These are phyloP conservation scores for Canavalia ensiformis DNA, from an alignment of 306 rosid genomes.

Conservation along the genomic window DNA sequence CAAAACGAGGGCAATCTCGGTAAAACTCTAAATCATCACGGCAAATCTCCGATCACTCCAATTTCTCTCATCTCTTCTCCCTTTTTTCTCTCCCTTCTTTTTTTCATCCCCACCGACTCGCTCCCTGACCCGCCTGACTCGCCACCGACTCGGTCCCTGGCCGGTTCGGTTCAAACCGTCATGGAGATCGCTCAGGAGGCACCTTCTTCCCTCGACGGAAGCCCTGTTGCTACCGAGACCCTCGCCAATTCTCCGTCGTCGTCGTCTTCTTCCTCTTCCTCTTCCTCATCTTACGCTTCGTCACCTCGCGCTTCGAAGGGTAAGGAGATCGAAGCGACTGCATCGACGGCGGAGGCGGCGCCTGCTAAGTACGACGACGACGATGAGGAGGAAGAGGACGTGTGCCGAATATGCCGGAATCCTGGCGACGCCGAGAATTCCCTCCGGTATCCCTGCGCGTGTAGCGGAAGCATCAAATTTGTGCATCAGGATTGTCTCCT, in stretches of 20 bases:
- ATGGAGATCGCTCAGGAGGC: conserved; percentile 91
- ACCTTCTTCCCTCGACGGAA: conserved; percentile 58
- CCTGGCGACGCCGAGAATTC: conserved; percentile 93
- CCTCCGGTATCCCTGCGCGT: conserved; percentile 94
- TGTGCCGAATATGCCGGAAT: conserved; percentile 96
- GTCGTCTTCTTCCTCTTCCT: conserved; percentile 40
- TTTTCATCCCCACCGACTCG: conserved; percentile 39
- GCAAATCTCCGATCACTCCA: conserved; percentile 29
- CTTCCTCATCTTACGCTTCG: conserved; percentile 50
- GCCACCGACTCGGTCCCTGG: conserved; percentile 56
- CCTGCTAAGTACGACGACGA: conserved; percentile 76
- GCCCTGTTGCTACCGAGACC: conserved; percentile 45
- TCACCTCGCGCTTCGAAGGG: conserved; percentile 57
- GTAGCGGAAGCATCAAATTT: conserved; percentile 97
- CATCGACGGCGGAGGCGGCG: conserved; percentile 45
- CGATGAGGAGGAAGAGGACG: conserved; percentile 95
- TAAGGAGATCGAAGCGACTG: conserved; percentile 56
- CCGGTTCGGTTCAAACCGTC: conserved; percentile 44
- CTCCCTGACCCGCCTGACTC: conserved; percentile 51
- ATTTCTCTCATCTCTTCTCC: not conserved
- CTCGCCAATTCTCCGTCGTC: conserved; percentile 51
- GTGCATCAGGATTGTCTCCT: conserved; percentile 98
- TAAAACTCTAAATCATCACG: not conserved
- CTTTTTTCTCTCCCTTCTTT: not conserved
- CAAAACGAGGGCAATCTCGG: conserved; percentile 55